A percentile compares a stretch with the other conserved stretches of the same genome.
phyloP scores from a whole-genome alignment of 1,284 basidiomycete species.

The Naganishia albida region DNA sequence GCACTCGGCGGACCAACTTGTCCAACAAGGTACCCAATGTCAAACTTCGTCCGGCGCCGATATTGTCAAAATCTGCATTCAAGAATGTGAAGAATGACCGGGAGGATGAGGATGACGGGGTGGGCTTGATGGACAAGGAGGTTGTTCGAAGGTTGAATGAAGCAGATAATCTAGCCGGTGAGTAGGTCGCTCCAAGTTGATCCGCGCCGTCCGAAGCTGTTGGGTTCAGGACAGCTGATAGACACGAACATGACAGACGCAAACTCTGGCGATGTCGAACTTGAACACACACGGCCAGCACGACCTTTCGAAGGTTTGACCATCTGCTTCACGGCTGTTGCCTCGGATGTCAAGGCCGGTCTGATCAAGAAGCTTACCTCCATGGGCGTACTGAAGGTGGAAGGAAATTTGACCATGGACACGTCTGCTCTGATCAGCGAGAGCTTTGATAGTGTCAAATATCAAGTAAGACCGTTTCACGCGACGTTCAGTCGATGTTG shows the following conservation, averaged over 20 bases:
- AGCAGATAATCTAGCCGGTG: conserved; percentile 29
- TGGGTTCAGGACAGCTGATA: background rate
- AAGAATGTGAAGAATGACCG: conserved; percentile 5
- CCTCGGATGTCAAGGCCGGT: conserved; percentile 16
- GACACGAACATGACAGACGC: conserved; percentile 1
- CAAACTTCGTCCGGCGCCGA: conserved; percentile 48
- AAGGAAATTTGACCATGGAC: conserved; percentile 32
- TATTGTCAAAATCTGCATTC: conserved; percentile 28
- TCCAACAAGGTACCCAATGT: conserved; percentile 50
- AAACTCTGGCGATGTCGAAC: conserved; percentile 22
- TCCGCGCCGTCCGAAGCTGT: background rate
- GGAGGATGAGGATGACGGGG: conserved; percentile 22
- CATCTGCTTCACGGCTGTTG: conserved; percentile 30
- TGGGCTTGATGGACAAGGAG: conserved; percentile 33
- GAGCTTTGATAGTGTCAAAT: conserved; percentile 31
- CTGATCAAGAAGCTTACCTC: conserved; percentile 30
- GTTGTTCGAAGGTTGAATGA: conserved; percentile 27
- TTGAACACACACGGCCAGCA: conserved; percentile 20
- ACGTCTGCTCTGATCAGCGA: conserved; percentile 26
- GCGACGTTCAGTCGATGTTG: too few species aligned
- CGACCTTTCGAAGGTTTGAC: conserved; percentile 20
- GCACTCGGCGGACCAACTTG: conserved; percentile 44
- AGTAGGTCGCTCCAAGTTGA: background rate
- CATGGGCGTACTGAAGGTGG: conserved; percentile 29
- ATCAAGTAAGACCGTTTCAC: conserved; percentile 18